Evolutionary conservation across 1,139 yeast species (phyloP), one percentile per base, ranked within the genome.

Genomic region (Nakaseomyces sp.): DNA sequence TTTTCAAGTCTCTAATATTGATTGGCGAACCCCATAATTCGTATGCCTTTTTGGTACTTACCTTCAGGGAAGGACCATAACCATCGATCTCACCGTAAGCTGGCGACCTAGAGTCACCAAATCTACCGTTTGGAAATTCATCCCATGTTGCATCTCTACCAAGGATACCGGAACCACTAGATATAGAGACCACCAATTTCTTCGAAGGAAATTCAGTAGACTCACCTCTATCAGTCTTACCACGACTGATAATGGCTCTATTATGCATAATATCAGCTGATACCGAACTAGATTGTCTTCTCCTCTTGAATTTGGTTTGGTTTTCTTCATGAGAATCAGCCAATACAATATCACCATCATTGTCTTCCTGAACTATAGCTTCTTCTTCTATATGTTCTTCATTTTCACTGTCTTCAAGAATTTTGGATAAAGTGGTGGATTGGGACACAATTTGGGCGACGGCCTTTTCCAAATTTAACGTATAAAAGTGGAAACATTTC

Each of bases 41-140:
- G 43, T 74, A 69, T 0, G 95, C 95, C 56, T 74, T 78, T 37
- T 73, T 72, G n/a, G 80, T 74, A 7, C 88, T 74, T 12, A 85
- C 77, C 57, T 88, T 89, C 55, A 91, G 73, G 5, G 85, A 78
- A 1, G 96, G 95, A 1, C 98, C 97, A 64, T 91, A 91, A 28
- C 97, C 98, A 61, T 89, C 96, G 57, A 89, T 85, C 64, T 89
- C 96, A 67, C 98, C 98, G 65, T 84, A 91, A 0, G 98, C 91
- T 5, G 98, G 98, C 28, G 97, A 88, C 54, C 94, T 74, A 0
- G 97, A 87, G 65, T 93, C 96, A 65, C 98, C 96, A 64, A 88
- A 91, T 67, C 98, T 77, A 57, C 98, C 98, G 61, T 91, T 91
- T 15, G 97, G 95, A 64, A 87, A 91, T 58, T 91, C 98, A 69